Evolutionary conservation across 257 asterid genomes (phyloP).

Genomic region (Fraxinus excelsior): DNA sequence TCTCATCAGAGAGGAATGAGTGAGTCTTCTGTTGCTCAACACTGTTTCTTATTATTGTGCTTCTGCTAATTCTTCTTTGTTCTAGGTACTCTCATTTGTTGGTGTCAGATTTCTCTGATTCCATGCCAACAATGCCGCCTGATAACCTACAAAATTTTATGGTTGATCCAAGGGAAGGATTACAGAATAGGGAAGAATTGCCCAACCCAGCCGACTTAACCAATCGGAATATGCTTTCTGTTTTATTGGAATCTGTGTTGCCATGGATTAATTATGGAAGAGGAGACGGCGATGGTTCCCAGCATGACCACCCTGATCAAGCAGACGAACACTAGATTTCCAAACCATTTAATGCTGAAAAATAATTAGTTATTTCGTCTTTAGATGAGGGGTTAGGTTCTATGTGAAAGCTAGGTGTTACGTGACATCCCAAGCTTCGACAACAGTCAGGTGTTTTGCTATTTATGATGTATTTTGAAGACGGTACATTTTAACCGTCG

Average conservation of each 20-base stretch:
- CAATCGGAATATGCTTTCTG: conserved; percentile 73
- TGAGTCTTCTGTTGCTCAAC: conserved; percentile 32
- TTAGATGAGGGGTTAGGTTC: neutral
- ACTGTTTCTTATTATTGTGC: conserved; percentile 4
- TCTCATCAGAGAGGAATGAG: conserved; percentile 85
- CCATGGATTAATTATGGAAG: conserved; percentile 80
- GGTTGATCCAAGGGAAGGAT: conserved; percentile 62
- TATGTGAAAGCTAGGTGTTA: neutral
- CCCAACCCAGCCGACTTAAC: conserved; percentile 51
- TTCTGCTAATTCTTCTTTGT: neutral
- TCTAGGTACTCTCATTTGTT: conserved; percentile 76
- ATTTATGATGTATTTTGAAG: neutral
- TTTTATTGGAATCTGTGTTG: conserved; percentile 76
- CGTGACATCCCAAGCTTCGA: neutral
- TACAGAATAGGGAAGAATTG: conserved; percentile 42
- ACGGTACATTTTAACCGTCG: neutral
- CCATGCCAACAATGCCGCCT: conserved; percentile 89
- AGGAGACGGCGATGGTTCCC: conserved; percentile 43
- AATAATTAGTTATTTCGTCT: no score
- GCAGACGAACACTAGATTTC: conserved; percentile 41
- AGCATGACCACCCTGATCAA: conserved; percentile 38
- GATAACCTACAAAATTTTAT: conserved; percentile 81
- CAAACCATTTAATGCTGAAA: neutral
- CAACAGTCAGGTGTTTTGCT: neutral
- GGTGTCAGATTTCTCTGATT: conserved; percentile 83